phyloP scores from a whole-genome alignment of 2,329 filamentous ascomycete species.

The Ophiocordyceps camponoti-leonardi region DNA sequence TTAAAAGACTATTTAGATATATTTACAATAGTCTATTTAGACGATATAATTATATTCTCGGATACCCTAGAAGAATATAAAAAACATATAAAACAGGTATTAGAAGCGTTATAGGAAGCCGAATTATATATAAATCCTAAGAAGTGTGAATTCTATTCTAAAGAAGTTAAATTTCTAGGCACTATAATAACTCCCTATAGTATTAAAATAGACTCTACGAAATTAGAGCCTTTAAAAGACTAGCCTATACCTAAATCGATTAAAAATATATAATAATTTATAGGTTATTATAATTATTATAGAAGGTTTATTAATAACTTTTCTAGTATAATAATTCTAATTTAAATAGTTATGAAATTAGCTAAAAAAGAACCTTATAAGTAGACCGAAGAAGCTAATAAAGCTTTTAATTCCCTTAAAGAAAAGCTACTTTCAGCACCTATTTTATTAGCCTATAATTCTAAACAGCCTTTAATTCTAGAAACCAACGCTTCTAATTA shows the following conservation, averaged over 20 bases:
- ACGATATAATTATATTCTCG: slow-evolving; percentile 5
- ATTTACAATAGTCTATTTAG: slow-evolving; percentile 4
- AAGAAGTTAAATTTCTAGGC: not conserved
- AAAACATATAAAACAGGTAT: slow-evolving; percentile 2
- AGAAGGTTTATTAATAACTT: not conserved
- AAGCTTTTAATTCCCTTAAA: too few relatives aligned
- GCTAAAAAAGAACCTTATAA: too few relatives aligned
- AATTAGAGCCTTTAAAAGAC: not conserved
- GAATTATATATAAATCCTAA: not conserved
- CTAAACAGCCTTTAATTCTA: not conserved
- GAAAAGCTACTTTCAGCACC: too few relatives aligned
- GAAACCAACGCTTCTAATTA: not conserved
- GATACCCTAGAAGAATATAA: slow-evolving; percentile 3
- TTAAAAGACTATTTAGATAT: too few relatives aligned
- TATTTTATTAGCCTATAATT: not conserved
- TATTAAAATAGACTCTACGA: not conserved
- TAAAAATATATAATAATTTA: not conserved
- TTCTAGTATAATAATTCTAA: not conserved
- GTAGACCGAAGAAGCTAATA: too few relatives aligned
- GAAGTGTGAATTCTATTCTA: not conserved
- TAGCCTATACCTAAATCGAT: not conserved
- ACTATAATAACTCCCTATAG: not conserved
- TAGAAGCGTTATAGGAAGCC: not conserved
- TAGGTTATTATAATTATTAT: not conserved
- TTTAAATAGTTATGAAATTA: too few relatives aligned